Percentiles rank a stretch among this genome's conserved stretches.
Evolutionary conservation across 495 filamentous ascomycete genomes (phyloP).

Genomic region (Tuber borchii): DNA sequence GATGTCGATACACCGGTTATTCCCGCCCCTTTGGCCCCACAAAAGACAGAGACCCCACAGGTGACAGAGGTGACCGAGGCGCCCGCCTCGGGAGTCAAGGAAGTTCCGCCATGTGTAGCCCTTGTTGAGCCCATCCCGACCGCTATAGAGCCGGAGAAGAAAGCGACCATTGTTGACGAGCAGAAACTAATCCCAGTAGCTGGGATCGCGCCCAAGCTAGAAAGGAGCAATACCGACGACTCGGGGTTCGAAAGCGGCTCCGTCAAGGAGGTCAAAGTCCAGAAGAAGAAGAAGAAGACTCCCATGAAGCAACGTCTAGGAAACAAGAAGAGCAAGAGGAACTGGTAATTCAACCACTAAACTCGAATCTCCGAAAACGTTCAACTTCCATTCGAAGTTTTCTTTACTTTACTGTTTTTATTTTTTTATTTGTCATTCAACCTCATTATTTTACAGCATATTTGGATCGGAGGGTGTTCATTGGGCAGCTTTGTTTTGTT

Average conservation of each 20-base stretch:
- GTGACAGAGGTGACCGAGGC: not conserved
- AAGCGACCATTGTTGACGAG: constrained; percentile 4
- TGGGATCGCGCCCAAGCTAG: constrained; percentile 12
- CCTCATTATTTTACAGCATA: constrained; percentile 20
- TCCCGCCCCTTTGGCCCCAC: not conserved
- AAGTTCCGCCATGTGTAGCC: not conserved
- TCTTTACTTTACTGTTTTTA: not conserved
- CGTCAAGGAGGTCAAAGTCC: constrained; percentile 18
- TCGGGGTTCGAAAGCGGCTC: constrained; percentile 8
- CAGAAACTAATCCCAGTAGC: constrained; percentile 3
- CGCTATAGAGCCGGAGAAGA: constrained; percentile 5
- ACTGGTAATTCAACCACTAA: constrained; percentile 9
- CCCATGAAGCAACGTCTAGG: constrained; percentile 33
- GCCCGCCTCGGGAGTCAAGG: not conserved
- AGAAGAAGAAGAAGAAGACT: constrained; percentile 35
- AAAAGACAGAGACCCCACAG: constrained; percentile 11
- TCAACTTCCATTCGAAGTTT: constrained; percentile 2
- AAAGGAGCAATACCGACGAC: constrained; percentile 1
- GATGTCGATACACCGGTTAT: constrained; percentile 10
- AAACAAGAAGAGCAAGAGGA: constrained; percentile 30
- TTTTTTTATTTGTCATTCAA: constrained; percentile 2
- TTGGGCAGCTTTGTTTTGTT: not conserved
- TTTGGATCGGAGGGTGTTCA: not conserved
- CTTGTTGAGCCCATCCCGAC: constrained; percentile 4
- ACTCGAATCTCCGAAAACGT: not conserved